Evolutionary conservation across 192 early-diverging fungal species (phyloP).

Genomic region (Coemansia sp.): DNA sequence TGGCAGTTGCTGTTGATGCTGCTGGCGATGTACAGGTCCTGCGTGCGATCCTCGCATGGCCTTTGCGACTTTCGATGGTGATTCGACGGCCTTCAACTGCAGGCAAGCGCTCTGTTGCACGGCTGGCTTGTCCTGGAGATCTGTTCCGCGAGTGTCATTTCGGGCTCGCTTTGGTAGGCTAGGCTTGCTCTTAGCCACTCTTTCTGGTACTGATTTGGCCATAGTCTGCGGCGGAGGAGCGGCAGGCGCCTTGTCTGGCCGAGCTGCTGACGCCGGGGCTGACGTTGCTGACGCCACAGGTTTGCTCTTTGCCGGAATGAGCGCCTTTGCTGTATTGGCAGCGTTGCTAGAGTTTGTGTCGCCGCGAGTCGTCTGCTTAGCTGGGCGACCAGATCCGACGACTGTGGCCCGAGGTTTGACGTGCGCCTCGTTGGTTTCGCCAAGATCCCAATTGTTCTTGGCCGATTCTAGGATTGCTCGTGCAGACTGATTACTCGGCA

Average conservation of each 20-base stretch:
- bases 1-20: background rate
- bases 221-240: background rate
- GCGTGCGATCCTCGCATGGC: conserved; percentile 7
- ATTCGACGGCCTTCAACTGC: background rate
- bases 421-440: background rate
- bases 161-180: background rate
- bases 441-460: conserved; percentile 43
- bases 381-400: too few relatives aligned
- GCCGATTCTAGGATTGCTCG: conserved; percentile 31
- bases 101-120: background rate
- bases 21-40: background rate
- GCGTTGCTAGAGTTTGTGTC: background rate
- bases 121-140: background rate
- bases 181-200: background rate
- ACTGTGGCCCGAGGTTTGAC: background rate
- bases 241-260: background rate
- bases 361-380: background rate
- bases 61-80: conserved; percentile 9
- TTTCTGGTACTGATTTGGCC: background rate
- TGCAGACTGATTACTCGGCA: conserved; percentile 11
- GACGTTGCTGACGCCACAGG: background rate
- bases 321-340: background rate
- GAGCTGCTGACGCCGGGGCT: background rate
- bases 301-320: background rate
- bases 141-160: background rate